A percentile compares a stretch with the other conserved stretches of the same genome.
Conservation (phyloP, 2,329 filamentous ascomycete species). For the Colletotrichum endophyticum region DNA sequence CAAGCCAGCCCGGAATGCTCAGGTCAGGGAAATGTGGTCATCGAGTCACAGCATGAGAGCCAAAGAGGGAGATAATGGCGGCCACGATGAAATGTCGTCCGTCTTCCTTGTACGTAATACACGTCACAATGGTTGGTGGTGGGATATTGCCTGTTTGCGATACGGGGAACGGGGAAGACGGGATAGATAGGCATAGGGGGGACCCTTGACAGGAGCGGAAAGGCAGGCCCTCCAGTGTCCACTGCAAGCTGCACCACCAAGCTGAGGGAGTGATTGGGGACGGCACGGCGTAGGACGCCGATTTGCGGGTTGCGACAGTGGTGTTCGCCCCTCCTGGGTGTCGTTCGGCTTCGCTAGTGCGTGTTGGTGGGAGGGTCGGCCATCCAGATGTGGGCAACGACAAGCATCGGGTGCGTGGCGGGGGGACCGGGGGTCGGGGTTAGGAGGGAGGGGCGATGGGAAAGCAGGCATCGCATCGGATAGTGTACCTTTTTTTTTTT, state of each 20-base stretch:
- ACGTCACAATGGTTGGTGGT: neutral
- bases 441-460: neutral
- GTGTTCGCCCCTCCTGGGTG: neutral
- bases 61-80: neutral
- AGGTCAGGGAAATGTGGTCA: neutral
- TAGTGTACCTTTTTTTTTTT: neutral
- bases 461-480: neutral
- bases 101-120: slow-evolving; percentile 17
- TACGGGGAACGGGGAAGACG: neutral
- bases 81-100: neutral
- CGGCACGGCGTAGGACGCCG: neutral
- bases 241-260: neutral
- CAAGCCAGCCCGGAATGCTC: neutral
- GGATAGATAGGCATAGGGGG: neutral
- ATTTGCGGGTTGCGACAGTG: neutral
- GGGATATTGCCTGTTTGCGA: slow-evolving; percentile 12
- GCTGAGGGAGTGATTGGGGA: neutral
- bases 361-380: neutral
- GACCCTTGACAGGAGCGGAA: neutral
- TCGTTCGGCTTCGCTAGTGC: neutral
- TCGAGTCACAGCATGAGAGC: neutral
- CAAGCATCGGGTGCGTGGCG: neutral
- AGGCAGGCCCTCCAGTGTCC: neutral
- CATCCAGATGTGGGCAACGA: neutral
- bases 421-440: neutral